phyloP scores from a whole-genome alignment of 352 stramenopile genomes.

The Globisporangium heterothallicum region DNA sequence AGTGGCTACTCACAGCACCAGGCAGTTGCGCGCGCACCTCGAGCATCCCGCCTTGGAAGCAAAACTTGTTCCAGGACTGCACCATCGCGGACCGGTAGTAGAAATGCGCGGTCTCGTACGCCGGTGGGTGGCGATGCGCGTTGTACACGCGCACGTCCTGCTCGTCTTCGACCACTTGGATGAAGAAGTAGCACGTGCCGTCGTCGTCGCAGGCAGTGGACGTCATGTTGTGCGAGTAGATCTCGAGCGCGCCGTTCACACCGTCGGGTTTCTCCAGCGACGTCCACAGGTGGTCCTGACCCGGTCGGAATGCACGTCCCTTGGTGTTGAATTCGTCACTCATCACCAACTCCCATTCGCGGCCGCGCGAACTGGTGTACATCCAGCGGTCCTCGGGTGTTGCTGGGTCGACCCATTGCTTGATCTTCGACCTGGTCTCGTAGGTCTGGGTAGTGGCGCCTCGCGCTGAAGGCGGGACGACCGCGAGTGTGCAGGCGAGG shows the following conservation, averaged over 20 bases:
- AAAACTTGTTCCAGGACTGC: constrained; percentile 94
- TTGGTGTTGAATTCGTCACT: constrained; percentile 91
- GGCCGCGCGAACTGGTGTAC: constrained; percentile 38
- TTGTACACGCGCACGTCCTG: constrained; percentile 50
- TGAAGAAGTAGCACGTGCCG: constrained; percentile 56
- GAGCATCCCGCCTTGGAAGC: constrained; percentile 90
- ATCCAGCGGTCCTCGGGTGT: constrained; percentile 31
- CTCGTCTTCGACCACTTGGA: constrained; percentile 43
- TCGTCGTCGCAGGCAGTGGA: constrained; percentile 45
- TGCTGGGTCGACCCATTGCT: constrained; percentile 44
- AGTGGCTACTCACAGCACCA: constrained; percentile 54
- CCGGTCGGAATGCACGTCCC: constrained; percentile 84
- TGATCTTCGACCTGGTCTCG: constrained; percentile 44
- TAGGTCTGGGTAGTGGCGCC: constrained; percentile 15
- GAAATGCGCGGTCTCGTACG: constrained; percentile 29
- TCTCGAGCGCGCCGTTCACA: constrained; percentile 88
- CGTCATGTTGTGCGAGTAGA: constrained; percentile 89
- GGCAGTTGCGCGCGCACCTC: constrained; percentile 86
- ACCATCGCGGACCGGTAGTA: constrained; percentile 79
- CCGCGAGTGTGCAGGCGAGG: no score
- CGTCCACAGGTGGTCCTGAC: constrained; percentile 90
- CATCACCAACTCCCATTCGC: constrained; percentile 73
- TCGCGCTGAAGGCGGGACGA: not conserved
- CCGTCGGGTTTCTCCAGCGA: constrained; percentile 93
- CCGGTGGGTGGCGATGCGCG: constrained; percentile 40